A percentile compares a stretch with the other conserved stretches of the same genome.
phyloP scores from a whole-genome alignment of 331 rosid genomes.

The Phaseolus coccineus region DNA sequence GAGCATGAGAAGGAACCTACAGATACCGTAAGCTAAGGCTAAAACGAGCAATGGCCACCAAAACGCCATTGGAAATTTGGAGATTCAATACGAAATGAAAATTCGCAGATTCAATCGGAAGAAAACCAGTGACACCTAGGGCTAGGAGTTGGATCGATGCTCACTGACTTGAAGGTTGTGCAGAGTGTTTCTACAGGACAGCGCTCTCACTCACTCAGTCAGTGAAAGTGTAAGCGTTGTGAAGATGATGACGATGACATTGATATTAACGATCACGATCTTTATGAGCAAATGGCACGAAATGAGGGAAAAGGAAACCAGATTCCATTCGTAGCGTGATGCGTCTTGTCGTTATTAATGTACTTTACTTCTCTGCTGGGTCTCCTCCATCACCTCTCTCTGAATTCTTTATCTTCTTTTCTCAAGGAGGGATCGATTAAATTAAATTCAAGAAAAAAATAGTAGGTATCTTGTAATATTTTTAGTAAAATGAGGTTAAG shows the following conservation, averaged over 20 bases:
- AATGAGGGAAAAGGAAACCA: neutral
- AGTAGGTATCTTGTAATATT: neutral
- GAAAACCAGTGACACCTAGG: slow-evolving; percentile 26
- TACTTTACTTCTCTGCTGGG: slow-evolving; percentile 33
- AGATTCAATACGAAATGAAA: slow-evolving; percentile 31
- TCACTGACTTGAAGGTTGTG: neutral
- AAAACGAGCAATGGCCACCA: slow-evolving; percentile 87
- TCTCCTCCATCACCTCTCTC: neutral
- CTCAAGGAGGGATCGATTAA: neutral
- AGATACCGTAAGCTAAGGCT: slow-evolving; percentile 73
- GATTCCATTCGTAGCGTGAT: slow-evolving; percentile 40
- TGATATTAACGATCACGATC: neutral
- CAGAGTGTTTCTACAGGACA: neutral
- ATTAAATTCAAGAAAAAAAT: neutral
- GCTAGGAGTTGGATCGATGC: slow-evolving; percentile 31
- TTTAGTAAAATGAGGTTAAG: neutral
- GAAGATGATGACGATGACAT: neutral
- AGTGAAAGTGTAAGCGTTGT: slow-evolving; percentile 29
- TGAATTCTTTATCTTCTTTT: neutral
- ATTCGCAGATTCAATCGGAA: no score
- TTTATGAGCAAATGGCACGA: neutral
- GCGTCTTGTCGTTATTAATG: neutral
- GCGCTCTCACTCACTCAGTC: slow-evolving; percentile 7
- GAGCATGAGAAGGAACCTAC: slow-evolving; percentile 78
- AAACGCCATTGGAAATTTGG: slow-evolving; percentile 61